phyloP scores from a whole-genome alignment of 2,329 filamentous ascomycete genomes.

The Cryoendolithus antarcticus region DNA sequence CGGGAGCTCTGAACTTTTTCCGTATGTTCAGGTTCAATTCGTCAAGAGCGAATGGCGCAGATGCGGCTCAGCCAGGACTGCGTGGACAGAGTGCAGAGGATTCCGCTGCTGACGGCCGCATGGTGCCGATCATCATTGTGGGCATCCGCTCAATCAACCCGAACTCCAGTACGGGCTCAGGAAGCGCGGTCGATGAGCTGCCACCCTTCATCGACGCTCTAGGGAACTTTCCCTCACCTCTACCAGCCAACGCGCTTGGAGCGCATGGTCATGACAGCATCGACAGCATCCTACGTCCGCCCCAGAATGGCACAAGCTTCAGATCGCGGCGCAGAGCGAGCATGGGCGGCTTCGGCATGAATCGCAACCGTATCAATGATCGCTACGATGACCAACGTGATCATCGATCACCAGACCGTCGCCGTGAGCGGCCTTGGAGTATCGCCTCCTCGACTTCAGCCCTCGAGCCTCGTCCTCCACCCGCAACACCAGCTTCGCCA shows the following conservation, averaged over 20 bases:
- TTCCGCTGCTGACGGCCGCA: conserved; percentile 36
- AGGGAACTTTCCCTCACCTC: conserved; percentile 33
- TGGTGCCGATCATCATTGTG: conserved; percentile 58
- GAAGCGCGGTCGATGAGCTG: conserved; percentile 32
- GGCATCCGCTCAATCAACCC: conserved; percentile 55
- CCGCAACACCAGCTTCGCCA: conserved; percentile 50
- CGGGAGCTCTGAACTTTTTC: conserved; percentile 53
- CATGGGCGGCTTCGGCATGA: conserved; percentile 36
- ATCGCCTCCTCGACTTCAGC: conserved; percentile 20
- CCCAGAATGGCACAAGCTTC: conserved; percentile 43
- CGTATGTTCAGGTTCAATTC: conserved; percentile 57
- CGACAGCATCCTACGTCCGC: conserved; percentile 40
- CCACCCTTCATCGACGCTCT: conserved; percentile 39
- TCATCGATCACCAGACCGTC: conserved; percentile 33
- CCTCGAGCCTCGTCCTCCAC: conserved; percentile 44
- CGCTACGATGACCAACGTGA: conserved; percentile 40
- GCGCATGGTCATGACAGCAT: conserved; percentile 32
- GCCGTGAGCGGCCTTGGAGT: conserved; percentile 25
- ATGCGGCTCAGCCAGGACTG: no score
- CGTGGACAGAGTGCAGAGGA: no score
- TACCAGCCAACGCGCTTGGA: conserved; percentile 20
- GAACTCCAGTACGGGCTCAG: conserved; percentile 25
- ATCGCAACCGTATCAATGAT: conserved; percentile 19
- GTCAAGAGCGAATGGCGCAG: conserved; percentile 23
- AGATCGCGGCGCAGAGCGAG: conserved; percentile 41